phyloP scores from a whole-genome alignment of 1,139 yeast genomes.

The Hansenula lynferdii region DNA sequence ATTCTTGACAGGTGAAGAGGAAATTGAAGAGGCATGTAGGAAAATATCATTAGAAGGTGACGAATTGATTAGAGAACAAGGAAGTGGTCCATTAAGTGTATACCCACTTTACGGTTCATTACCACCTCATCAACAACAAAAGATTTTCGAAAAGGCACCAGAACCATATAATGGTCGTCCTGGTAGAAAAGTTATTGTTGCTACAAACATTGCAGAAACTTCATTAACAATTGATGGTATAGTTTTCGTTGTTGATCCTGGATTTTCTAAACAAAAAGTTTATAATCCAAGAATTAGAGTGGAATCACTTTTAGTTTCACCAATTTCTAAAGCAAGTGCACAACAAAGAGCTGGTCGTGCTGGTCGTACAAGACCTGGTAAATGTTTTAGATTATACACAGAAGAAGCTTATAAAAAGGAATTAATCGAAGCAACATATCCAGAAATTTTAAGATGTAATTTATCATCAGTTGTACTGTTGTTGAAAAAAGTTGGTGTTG shows the following conservation, averaged over 20 bases:
- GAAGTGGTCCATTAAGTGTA: constrained; percentile 82
- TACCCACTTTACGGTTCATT: constrained; percentile 94
- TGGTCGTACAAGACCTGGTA: constrained; percentile 99
- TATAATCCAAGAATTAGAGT: constrained; percentile 96
- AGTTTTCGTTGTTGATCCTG: constrained; percentile 96
- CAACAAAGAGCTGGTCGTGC: constrained; percentile 99
- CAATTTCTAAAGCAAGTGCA: constrained; percentile 95
- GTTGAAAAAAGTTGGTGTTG: constrained; percentile 88
- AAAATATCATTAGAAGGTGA: constrained; percentile 86
- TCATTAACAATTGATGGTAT: constrained; percentile 97
- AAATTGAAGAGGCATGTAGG: constrained; percentile 94
- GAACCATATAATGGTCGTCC: constrained; percentile 64
- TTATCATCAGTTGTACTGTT: constrained; percentile 90
- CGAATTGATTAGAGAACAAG: constrained; percentile 80
- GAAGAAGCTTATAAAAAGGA: constrained; percentile 96
- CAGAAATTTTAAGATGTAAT: constrained; percentile 89
- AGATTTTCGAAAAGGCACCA: constrained; percentile 86
- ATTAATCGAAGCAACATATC: constrained; percentile 90
- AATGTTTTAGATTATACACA: constrained; percentile 92
- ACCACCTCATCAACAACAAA: constrained; percentile 94
- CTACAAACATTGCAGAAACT: constrained; percentile 98
- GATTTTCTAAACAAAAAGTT: constrained; percentile 93
- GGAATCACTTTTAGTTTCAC: constrained; percentile 89
- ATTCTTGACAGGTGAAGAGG: constrained; percentile 96
- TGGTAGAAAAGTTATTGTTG: constrained; percentile 87